A percentile compares a stretch with the other conserved stretches of the same genome.
phyloP scores from a whole-genome alignment of 129 eudicot species.

The Centrapalus pauciflorus region DNA sequence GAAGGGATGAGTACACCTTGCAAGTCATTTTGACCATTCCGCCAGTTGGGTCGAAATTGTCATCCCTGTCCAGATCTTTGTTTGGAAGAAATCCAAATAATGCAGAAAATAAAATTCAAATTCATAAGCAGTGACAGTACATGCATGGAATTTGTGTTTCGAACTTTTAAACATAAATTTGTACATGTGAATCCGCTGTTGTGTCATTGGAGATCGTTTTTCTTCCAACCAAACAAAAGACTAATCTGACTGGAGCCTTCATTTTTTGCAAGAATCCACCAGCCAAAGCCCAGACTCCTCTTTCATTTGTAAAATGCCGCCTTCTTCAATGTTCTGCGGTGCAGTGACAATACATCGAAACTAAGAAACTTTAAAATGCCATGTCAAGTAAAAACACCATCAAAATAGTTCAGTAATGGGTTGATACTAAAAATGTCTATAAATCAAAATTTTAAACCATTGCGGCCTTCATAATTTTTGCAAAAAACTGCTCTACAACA shows the following conservation, averaged over 20 bases:
- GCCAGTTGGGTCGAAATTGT: too few relatives aligned
- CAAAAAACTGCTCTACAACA: too few relatives aligned
- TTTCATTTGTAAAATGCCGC: background rate
- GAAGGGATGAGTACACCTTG: too few relatives aligned
- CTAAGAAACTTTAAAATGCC: background rate
- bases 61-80: too few relatives aligned
- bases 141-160: constrained; percentile 13
- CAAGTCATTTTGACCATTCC: too few relatives aligned
- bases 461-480: background rate
- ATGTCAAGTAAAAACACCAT: background rate
- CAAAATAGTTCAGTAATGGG: background rate
- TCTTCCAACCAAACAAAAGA: constrained; percentile 18
- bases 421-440: too few relatives aligned
- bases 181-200: constrained; percentile 11
- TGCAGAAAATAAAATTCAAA: background rate
- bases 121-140: background rate
- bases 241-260: constrained; percentile 12
- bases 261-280: constrained; percentile 1
- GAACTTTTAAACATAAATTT: constrained; percentile 18
- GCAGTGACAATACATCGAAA: constrained; percentile 5
- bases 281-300: constrained; percentile 1
- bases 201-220: background rate
- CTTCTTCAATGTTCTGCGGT: background rate
- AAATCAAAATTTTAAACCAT: background rate
- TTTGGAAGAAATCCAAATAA: background rate